Percentiles rank a stretch among this genome's conserved stretches.
phyloP scores from a whole-genome alignment of 139 green algal species.

The Micractinium conductrix region DNA sequence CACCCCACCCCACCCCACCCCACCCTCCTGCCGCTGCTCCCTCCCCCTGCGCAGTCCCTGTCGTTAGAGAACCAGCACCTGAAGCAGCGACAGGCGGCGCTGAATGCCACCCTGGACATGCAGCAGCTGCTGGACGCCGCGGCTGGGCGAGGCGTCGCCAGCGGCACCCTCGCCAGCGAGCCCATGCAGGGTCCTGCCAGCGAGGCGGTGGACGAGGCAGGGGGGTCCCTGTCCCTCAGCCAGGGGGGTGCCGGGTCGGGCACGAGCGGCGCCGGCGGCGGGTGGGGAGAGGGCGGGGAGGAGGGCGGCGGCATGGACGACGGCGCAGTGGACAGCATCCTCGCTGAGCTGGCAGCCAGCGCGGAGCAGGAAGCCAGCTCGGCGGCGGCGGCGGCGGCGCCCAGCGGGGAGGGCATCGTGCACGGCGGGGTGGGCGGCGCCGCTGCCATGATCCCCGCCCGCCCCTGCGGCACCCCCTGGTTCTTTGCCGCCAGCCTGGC shows the following conservation, averaged over 20 bases:
- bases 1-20: background rate
- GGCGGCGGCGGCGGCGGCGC: background rate
- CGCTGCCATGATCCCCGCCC: no score
- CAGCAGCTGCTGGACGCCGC: conserved; percentile 17
- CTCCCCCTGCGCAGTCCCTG: background rate
- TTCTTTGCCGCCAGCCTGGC: conserved; percentile 4
- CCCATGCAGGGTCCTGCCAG: no score
- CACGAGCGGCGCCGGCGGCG: background rate
- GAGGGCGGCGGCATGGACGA: background rate
- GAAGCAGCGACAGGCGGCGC: conserved; percentile 24
- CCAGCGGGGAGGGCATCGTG: background rate
- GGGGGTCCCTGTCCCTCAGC: no score
- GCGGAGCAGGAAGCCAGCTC: background rate
- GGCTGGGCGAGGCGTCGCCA: background rate
- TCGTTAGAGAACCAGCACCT: conserved; percentile 11
- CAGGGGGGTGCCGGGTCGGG: background rate
- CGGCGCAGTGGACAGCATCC: background rate
- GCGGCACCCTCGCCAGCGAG: background rate
- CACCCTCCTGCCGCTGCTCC: background rate
- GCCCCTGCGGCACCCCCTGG: background rate
- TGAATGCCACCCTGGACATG: conserved; percentile 18
- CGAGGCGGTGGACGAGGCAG: background rate
- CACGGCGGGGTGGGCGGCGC: no score
- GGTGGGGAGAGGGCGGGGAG: background rate
- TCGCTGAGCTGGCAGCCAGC: background rate